phyloP scores from a whole-genome alignment of 257 asterid species.

The Plantago major region DNA sequence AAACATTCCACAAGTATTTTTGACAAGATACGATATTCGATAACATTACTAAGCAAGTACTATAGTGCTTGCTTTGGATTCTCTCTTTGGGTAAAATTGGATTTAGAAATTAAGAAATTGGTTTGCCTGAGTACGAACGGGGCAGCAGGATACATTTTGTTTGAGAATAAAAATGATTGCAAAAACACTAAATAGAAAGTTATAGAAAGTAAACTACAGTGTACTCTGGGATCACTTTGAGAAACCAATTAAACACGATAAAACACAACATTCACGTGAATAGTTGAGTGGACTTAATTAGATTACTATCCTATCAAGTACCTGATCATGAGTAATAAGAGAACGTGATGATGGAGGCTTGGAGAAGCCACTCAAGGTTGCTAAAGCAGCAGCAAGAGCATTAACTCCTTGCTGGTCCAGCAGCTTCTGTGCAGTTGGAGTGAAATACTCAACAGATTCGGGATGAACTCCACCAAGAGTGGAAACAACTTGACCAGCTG shows the following conservation, averaged over 20 bases:
- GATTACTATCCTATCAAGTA: conserved; percentile 16
- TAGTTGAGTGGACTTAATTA: background rate
- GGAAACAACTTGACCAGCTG: conserved; percentile 55
- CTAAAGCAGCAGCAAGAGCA: conserved; percentile 55
- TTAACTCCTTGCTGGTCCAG: conserved; percentile 41
- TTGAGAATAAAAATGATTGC: too few species aligned
- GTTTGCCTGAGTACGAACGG: too few species aligned
- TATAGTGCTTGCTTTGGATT: too few species aligned
- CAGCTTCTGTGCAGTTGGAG: conserved; percentile 51
- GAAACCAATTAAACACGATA: background rate
- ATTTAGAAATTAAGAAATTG: too few species aligned
- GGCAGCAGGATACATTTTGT: too few species aligned
- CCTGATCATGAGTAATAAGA: conserved; percentile 57
- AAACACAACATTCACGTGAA: background rate
- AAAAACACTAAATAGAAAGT: too few species aligned
- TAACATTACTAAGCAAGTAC: too few species aligned
- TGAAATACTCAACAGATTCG: conserved; percentile 47
- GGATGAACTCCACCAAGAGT: conserved; percentile 52
- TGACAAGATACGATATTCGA: background rate
- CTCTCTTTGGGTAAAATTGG: too few species aligned
- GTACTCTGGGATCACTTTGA: background rate
- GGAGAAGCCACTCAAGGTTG: conserved; percentile 54
- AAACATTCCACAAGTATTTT: background rate
- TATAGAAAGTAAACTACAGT: too few species aligned
- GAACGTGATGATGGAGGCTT: conserved; percentile 60